Base-by-base conservation (phyloP, 768 basidiomycete genomes). In the Suillus placidus region DNA sequence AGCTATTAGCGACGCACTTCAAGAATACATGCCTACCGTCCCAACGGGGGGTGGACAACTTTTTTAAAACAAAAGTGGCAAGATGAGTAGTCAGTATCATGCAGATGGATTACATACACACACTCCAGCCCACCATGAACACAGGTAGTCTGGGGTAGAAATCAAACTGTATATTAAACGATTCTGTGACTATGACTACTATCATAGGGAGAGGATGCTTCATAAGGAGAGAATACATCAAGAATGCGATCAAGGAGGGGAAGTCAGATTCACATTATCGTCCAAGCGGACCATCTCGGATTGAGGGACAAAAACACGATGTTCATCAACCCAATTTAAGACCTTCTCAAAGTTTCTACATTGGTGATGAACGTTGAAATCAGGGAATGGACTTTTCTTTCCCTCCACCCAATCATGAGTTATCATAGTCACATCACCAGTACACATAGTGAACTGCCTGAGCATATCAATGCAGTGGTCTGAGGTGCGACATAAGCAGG, bases 371-470 rank as follows among this genome's bases (percentile, higher is more conserved):
- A 35, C n/a, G n/a, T 60, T 23, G 63, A 56, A 42, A 23, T 64
- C 13, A n/a, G 37, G 16, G 0, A 32, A 10, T 6, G 63, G 63
- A 4, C 4, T 7, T 8, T 2, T 6, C 9, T 2, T 26, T 10
- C 42, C 66, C 35, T 49, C 42, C 13, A 68, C n/a, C 67, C 67
- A 68, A 52, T 68, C 62, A 38, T 66, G 49, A 5, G 38, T 20
- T 13, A 68, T 52, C 66, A 68, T 64, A 6, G 40, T 60, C 8
- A 64, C 26, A 45, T 68, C 65, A 13, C 65, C 32, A 14, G 42
- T 37, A 32, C 67, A 68, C 67, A 66, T 68, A 13, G 51, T 6
- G n/a, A 38, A n/a, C 62, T 68, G 65, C 16, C 67, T 56, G 35
- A 67, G 16, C n/a, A 60, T 38, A 7, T 68, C 67, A 8, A 68